phyloP scores from a whole-genome alignment of 108 stramenopile species.

The Cylindrotheca closterium region DNA sequence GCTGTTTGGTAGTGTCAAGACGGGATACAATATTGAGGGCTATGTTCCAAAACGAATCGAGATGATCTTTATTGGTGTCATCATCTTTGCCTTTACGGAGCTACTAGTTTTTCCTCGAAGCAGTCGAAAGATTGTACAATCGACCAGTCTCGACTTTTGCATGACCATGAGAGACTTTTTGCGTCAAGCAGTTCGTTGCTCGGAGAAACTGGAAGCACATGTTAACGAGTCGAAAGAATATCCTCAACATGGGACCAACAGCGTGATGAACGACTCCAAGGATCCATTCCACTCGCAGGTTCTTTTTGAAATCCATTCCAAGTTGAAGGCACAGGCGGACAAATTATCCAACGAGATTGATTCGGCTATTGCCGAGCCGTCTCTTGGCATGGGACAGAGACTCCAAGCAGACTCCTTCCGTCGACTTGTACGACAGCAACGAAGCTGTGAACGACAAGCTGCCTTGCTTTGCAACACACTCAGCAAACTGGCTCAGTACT shows the following conservation, averaged over 20 bases:
- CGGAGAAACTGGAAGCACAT: neutral
- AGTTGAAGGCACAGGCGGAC: neutral
- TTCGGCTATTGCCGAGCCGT: neutral
- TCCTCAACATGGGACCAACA: neutral
- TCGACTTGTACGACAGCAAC: neutral
- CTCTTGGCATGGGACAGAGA: neutral
- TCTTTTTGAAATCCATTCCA: neutral
- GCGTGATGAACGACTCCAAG: neutral
- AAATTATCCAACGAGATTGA: neutral
- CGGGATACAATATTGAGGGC: neutral
- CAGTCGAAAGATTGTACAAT: neutral
- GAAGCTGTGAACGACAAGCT: neutral
- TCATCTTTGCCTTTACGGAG: neutral
- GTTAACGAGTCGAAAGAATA: neutral
- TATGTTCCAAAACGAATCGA: neutral
- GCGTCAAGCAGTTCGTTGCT: neutral
- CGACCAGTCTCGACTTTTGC: neutral
- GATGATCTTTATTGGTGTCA: neutral
- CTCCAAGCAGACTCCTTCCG: neutral
- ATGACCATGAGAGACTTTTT: neutral
- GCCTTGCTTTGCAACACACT: neutral
- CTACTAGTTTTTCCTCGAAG: neutral
- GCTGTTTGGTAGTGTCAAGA: neutral
- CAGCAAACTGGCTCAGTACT: neutral
- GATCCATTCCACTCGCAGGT: neutral